A percentile compares a stretch with the other conserved stretches of the same genome.
These are phyloP conservation scores for Rhinocladiella mackenziei DNA, from an alignment of 2,329 filamentous ascomycete species.

Conservation along the genomic window DNA sequence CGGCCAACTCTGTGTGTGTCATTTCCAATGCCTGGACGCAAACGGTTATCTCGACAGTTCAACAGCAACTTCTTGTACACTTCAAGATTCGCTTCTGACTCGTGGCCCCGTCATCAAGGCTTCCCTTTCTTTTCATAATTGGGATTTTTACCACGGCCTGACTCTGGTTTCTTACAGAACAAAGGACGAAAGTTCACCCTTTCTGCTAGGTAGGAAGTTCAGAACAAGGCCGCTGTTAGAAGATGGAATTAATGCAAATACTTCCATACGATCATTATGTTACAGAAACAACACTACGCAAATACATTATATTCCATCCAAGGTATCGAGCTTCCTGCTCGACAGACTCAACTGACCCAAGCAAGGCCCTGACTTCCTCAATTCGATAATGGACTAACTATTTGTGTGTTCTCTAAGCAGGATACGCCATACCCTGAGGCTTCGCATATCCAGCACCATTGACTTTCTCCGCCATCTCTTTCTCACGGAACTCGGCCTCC, in stretches of 20 bases:
- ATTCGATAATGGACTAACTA: too few species aligned
- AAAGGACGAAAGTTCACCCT: too few species aligned
- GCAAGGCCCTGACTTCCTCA: neutral
- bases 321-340: too few species aligned
- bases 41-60: neutral
- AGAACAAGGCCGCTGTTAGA: too few species aligned
- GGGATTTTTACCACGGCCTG: neutral
- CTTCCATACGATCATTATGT: too few species aligned
- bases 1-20: too few species aligned
- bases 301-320: too few species aligned
- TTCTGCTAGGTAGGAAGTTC: too few species aligned
- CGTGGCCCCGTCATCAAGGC: neutral
- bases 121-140: neutral
- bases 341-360: neutral
- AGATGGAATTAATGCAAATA: too few species aligned
- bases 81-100: neutral
- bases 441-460: constrained; percentile 17
- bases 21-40: neutral
- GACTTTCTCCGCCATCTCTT: constrained; percentile 18
- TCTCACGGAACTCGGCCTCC: constrained; percentile 38
- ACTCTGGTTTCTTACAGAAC: too few species aligned
- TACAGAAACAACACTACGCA: too few species aligned
- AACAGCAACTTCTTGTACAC: neutral
- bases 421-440: constrained; percentile 17
- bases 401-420: constrained; percentile 1